These are phyloP conservation scores for Calophaca sinica DNA, from an alignment of 306 rosid species.

Conservation along the genomic window DNA sequence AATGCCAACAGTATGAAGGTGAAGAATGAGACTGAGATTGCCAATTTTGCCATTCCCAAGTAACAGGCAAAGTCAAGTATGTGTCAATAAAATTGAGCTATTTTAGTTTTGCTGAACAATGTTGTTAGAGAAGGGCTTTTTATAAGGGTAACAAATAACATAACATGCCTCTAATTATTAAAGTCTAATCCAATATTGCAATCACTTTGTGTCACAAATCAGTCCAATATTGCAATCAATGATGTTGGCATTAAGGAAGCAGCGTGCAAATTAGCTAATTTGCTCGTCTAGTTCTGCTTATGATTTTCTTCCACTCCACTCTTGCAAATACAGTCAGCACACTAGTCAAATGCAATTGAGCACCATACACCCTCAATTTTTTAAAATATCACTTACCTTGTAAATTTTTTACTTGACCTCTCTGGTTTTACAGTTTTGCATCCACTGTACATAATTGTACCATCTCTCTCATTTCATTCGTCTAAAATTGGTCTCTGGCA, in stretches of 20 bases:
- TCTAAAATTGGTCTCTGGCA: too few relatives aligned
- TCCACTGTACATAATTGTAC: too few relatives aligned
- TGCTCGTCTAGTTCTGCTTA: background rate
- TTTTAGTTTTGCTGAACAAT: conserved; percentile 16
- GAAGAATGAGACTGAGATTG: conserved; percentile 37
- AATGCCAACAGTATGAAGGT: conserved; percentile 38
- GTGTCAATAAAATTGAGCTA: background rate
- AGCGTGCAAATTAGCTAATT: conserved; percentile 25
- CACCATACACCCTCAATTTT: background rate
- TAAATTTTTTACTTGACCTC: too few relatives aligned
- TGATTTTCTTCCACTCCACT: conserved; percentile 2
- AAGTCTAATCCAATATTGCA: conserved; percentile 8
- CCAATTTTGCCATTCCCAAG: conserved; percentile 41
- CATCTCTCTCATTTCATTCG: too few relatives aligned
- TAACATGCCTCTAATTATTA: too few relatives aligned
- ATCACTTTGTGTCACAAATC: too few relatives aligned
- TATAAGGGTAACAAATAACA: conserved; percentile 34
- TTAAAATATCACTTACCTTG: too few relatives aligned
- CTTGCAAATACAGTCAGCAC: conserved; percentile 20
- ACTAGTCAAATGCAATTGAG: conserved; percentile 31
- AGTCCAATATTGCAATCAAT: too few relatives aligned
- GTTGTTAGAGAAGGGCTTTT: conserved; percentile 37
- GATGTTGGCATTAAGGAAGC: conserved; percentile 17
- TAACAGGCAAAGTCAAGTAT: too few relatives aligned
- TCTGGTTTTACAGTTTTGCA: too few relatives aligned